Base-by-base conservation (phyloP, 257 asterid species). In the Cruciata laevipes region DNA sequence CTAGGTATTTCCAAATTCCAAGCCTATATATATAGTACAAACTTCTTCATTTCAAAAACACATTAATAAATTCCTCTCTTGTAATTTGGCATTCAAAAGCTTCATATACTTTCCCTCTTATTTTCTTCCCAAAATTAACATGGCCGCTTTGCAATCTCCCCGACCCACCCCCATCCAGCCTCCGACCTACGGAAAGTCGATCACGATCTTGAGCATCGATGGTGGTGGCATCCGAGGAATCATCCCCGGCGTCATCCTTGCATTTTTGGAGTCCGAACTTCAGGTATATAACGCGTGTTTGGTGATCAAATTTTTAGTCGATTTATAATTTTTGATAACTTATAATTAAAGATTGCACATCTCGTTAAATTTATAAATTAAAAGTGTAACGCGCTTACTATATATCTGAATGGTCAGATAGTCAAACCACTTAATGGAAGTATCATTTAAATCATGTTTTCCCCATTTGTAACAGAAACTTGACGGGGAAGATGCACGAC, bases 151-250 rank as follows among this genome's bases (percentile, higher is more conserved):
- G 27, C 13, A 21, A 56, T 20, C 31, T 56, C 31, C 40, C 2
- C 21, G 64, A 55, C 40, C 71, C 58, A 33, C n/a, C 55, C 55
- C 55, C 13, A 16, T 83, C 10, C 80, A 82, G 67, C 75, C 86
- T 25, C 83, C 83, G 56, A 71, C 73, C 16, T 67, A 71, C 30
- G 87, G 87, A 20, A 77, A 82, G 2, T 18, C 75, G 8, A 74
- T 82, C 21, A 84, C 87, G 1, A 57, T 84, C 69, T 78, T 84
- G 35, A 82, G 87, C 68, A 80, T 84, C 5, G 90, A 84, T 71
- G 90, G 90, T 9, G 90, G 90, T 31, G 90, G 90, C 10, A 57
- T 84, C 64, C 74, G 90, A 69, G 90, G 90, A 63, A 71, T 84
- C 16, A 84, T 84, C 66, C 87, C 87, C 1, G 85, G 82, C 5